Conservation (phyloP, 441 rosid genomes). For the Populus trichocarpa region DNA sequence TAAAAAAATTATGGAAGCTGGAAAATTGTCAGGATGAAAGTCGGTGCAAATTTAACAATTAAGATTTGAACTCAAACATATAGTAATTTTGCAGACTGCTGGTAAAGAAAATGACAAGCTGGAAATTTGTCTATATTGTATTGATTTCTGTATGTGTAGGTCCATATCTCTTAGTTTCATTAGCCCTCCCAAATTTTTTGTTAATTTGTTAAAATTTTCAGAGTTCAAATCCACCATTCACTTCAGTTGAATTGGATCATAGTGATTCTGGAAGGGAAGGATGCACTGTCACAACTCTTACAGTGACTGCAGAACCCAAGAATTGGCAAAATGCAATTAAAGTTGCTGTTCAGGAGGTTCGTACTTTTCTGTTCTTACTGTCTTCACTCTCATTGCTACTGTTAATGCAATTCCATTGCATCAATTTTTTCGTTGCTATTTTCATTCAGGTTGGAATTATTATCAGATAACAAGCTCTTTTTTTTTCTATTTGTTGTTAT, state of each 20-base stretch:
- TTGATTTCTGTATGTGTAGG: neutral
- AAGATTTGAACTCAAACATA: too few species aligned
- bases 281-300: constrained; percentile 98
- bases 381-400: neutral
- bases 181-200: constrained; percentile 14
- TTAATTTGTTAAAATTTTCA: constrained; percentile 42
- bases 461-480: too few species aligned
- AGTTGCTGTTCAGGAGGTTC: constrained; percentile 95
- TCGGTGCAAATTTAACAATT: too few species aligned
- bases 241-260: constrained; percentile 98
- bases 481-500: too few species aligned
- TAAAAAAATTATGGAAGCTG: neutral
- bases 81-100: too few species aligned
- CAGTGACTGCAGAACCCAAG: constrained; percentile 96
- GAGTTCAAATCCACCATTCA: constrained; percentile 99
- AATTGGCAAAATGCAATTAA: constrained; percentile 45
- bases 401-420: neutral
- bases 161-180: constrained; percentile 6
- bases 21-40: too few species aligned
- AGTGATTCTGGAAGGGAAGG: constrained; percentile 99
- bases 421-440: neutral
- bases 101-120: too few species aligned
- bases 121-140: too few species aligned
- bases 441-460: too few species aligned
- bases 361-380: constrained; percentile 24